These are phyloP conservation scores for Sporothrix protearum DNA, from an alignment of 2,329 filamentous ascomycete genomes.

Conservation along the genomic window DNA sequence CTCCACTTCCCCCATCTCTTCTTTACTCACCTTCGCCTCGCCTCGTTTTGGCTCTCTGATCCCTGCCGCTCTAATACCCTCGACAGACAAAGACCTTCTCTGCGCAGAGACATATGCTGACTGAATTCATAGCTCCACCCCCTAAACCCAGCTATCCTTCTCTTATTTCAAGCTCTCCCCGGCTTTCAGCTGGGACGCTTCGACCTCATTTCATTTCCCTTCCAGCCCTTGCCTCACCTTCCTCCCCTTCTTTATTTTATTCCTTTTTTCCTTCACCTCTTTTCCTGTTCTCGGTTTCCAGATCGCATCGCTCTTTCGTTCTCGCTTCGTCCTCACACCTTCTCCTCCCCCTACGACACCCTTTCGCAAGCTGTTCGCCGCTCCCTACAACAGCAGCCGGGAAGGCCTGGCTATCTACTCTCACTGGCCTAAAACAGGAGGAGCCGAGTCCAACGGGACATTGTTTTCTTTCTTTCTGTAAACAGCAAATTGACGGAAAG, in stretches of 20 bases:
- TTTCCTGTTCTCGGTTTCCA: background rate
- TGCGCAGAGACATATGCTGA: constrained; percentile 4
- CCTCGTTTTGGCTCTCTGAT: constrained; percentile 12
- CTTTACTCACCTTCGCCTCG: background rate
- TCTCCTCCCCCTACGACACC: background rate
- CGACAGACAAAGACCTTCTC: constrained; percentile 12
- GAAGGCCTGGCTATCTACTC: constrained; percentile 3
- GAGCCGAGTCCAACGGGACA: background rate
- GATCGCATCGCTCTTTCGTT: background rate
- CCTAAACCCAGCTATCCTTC: background rate
- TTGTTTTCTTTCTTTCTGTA: background rate
- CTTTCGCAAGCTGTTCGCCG: background rate
- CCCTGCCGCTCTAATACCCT: background rate
- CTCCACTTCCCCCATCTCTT: background rate
- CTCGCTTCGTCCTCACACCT: background rate
- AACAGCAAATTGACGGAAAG: background rate
- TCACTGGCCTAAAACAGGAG: constrained; percentile 9
- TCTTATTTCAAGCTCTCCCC: constrained; percentile 10
- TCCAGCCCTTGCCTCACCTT: constrained; percentile 8
- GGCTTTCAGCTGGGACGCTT: constrained; percentile 7
- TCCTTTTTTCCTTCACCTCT: background rate
- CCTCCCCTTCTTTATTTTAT: background rate
- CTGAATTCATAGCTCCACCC: constrained; percentile 8
- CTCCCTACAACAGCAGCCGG: background rate
- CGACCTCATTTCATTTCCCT: constrained; percentile 3